Base-by-base conservation (phyloP, 306 rosid genomes). In the Astragalus glycyphyllos region DNA sequence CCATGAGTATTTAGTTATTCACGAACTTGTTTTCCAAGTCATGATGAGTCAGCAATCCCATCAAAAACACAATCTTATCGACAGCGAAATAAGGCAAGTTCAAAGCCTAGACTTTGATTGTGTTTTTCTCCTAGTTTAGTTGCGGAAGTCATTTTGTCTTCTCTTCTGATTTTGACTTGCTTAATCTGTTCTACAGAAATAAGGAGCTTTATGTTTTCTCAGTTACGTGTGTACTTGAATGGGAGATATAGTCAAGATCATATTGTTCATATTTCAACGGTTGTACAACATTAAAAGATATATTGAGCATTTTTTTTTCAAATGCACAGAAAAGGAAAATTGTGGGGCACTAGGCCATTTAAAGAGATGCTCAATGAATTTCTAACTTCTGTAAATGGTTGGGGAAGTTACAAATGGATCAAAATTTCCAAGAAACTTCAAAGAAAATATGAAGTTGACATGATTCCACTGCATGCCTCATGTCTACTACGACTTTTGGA, bases 391-490 rank as follows among this genome's bases (percentile, higher is more conserved):
- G 20, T 38, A 59, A 9, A 42, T 16, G 61, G 54, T 78, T 23
- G 51, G 29, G 40, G 44, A 15, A 42, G 55, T 23, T 7, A 40
- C 55, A n/a, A 5, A 42, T 16, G 31, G 41, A 69, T 38, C 2
- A 29, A 32, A 54, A 54, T 68, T 82, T 73, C 57, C 50, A n/a
- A 14, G 77, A 74, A 82, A 58, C 71, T 67, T 72, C 75, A 8
- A 11, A 15, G 34, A 16, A 11, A 59, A 8, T 8, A 44, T 11
- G 37, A 12, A 62, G 71, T 72, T 61, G 79, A 77, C 72, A 73
- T 32, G 48, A 73, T 75, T 60, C 64, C 66, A 60, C 13, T 35
- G 35, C 53, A 45, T 16, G 58, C 50, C 56, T 16, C 3, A 5
- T 46, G 74, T 68, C 35, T 53, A 4, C 50, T 38, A 41, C 20